Base-by-base conservation (phyloP, 1,139 yeast species). In the Pichia sp. region DNA sequence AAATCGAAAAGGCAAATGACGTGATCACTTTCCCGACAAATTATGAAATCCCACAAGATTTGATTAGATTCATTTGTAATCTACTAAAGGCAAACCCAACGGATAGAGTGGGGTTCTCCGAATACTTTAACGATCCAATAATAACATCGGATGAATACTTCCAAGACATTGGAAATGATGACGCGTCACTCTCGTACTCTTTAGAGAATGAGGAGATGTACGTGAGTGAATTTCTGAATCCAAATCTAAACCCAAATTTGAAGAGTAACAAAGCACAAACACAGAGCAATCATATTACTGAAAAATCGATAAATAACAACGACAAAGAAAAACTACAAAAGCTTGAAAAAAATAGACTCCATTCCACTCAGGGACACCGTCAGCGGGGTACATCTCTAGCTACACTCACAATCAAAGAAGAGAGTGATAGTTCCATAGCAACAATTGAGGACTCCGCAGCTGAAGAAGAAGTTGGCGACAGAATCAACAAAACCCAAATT, bases 141-240 rank as follows among this genome's bases (percentile, higher is more conserved):
- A 66, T 79, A 14, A 53, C 58, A 0, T 58, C 59, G 16, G 27
- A 32, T 30, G 74, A 69, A 21, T 27, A 40, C 23, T 10, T 30
- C 5, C 63, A 74, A 32, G 66, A 65, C 24, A 66, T 74, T 30
- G 65, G 62, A 23, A 69, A 69, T 52, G 64, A 62, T 49, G 27
- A 14, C 11, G n/a, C n/a, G n/a, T 82, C 82, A 12, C 62, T 84
- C 41, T 87, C 81, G 44, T 73, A 79, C 28, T 75, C 85, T 1
- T 70, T 75, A 44, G 72, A 82, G 54, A 85, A 84, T 56, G 87
- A 80, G 38, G 77, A 81, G 55, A 64, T 85, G 59, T 86, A 82
- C 55, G 83, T 87, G 37, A 81, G 94, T 41, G 96, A 86, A 56
- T 87, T n/a, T n/a, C n/a, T n/a, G n/a, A n/a, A n/a, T n/a, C n/a